Conservation (phyloP, 2,329 filamentous ascomycete genomes). For the Curvularia sp. region DNA sequence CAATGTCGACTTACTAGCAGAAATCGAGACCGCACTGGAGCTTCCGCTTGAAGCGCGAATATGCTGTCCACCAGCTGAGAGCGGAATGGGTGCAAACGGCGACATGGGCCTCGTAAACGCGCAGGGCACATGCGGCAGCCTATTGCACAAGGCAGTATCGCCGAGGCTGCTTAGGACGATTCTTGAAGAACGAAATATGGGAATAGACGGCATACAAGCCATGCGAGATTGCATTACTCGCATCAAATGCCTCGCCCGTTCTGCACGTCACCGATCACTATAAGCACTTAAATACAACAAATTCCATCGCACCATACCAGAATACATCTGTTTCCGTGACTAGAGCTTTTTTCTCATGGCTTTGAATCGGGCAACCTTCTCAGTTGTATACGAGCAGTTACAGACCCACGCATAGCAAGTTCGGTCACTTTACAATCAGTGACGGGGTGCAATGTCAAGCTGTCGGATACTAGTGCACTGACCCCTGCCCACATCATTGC, state of each 20-base stretch:
- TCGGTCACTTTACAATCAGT: not conserved
- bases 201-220: not conserved
- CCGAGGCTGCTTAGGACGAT: slow-evolving; percentile 2
- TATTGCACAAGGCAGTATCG: slow-evolving; percentile 2
- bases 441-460: not conserved
- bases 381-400: not conserved
- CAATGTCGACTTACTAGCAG: not conserved
- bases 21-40: not conserved
- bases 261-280: not conserved
- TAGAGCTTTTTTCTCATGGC: not conserved
- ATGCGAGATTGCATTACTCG: slow-evolving; percentile 6
- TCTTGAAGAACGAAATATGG: slow-evolving; percentile 6
- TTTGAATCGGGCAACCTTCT: not conserved
- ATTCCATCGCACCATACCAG: not conserved
- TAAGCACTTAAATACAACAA: not conserved
- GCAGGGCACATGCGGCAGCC: not conserved
- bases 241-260: not conserved
- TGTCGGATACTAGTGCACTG: too few relatives aligned
- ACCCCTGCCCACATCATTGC: not conserved
- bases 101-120: not conserved
- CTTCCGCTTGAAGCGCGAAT: slow-evolving; percentile 4
- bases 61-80: not conserved
- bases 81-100: not conserved
- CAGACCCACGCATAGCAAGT: not conserved
- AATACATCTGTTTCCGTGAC: not conserved